Evolutionary conservation across 768 basidiomycete species (phyloP).

Genomic region (Lepiota venenata): DNA sequence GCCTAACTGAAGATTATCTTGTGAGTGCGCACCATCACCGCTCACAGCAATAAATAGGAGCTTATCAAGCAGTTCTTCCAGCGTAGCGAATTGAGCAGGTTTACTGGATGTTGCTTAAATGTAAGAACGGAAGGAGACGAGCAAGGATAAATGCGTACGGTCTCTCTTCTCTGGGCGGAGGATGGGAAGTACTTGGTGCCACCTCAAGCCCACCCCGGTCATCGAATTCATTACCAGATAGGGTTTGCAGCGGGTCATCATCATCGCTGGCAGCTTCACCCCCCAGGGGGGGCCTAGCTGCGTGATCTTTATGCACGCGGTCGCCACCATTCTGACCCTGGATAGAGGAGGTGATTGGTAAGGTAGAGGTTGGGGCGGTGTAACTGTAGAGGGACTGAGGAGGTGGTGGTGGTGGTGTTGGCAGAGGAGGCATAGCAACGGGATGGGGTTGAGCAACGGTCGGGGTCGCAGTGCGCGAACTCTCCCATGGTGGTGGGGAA

Average conservation of each 20-base stretch:
- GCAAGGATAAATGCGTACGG: slow-evolving; percentile 36
- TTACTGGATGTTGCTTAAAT: slow-evolving; percentile 28
- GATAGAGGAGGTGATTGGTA: neutral
- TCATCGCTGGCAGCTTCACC: neutral
- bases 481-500: slow-evolving; percentile 51
- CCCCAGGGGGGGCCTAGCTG: neutral
- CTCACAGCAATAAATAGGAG: slow-evolving; percentile 80
- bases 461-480: slow-evolving; percentile 49
- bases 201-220: neutral
- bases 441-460: slow-evolving; percentile 31
- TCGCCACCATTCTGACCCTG: neutral
- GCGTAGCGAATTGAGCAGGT: slow-evolving; percentile 67
- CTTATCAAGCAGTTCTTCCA: slow-evolving; percentile 81
- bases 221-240: neutral
- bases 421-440: neutral
- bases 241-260: slow-evolving; percentile 6
- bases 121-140: neutral
- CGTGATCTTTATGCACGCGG: neutral
- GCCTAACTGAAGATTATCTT: neutral
- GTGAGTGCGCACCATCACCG: slow-evolving; percentile 64
- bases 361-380: neutral
- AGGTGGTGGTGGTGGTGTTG: neutral
- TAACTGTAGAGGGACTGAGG: neutral
- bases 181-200: slow-evolving; percentile 16
- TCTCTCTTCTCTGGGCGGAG: slow-evolving; percentile 37